Base-by-base conservation (phyloP, 1,139 yeast genomes). In the Candida sojae region DNA sequence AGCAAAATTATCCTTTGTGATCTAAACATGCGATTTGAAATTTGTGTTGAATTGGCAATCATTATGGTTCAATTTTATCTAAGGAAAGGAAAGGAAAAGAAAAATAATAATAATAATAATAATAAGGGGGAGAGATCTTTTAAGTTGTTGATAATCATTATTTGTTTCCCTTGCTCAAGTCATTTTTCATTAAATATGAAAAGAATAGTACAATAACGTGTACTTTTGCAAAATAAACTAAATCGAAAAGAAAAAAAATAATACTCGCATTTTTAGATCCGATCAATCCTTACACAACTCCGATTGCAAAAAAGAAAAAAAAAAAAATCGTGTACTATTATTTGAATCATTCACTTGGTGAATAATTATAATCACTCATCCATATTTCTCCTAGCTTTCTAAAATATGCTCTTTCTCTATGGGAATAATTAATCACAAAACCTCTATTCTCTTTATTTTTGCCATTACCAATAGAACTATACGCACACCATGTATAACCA, bases 401-500 rank as follows among this genome's bases (percentile, higher is more conserved):
- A 42, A 62, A 67, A 36, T 52, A 46, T 8, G 50, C 46, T 2
- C 49, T 52, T 53, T 70, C 71, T 26, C 54, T 59, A 1, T 53
- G 48, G 1, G 60, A 48, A 49, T 60, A 69, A 12, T 59, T 53
- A 6, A 70, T 58, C 5, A 62, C 33, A 1, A 45, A 35, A 1
- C 74, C 74, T 12, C 45, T 47, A 8, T 55, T 51, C 7, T 53
- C 49, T 6, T 46, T 43, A 5, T 55, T 43, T 25, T 52, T 46
- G 2, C 53, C 54, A 6, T 51, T 66, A 3, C 74, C 76, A 29
- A 68, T 60, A 44, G 63, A 61, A n/a, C 71, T 67, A 48, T 68
- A 70, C 2, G 67, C 75, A 57, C 76, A 71, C 75, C 75, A 71
- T 5, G 69, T 65, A 50, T 71, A 71, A 4, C 68, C 69, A 42